A percentile compares a stretch with the other conserved stretches of the same genome.
These are phyloP conservation scores for Pelargonium exstipulatum DNA, from an alignment of 441 rosid genomes.

Conservation along the genomic window DNA sequence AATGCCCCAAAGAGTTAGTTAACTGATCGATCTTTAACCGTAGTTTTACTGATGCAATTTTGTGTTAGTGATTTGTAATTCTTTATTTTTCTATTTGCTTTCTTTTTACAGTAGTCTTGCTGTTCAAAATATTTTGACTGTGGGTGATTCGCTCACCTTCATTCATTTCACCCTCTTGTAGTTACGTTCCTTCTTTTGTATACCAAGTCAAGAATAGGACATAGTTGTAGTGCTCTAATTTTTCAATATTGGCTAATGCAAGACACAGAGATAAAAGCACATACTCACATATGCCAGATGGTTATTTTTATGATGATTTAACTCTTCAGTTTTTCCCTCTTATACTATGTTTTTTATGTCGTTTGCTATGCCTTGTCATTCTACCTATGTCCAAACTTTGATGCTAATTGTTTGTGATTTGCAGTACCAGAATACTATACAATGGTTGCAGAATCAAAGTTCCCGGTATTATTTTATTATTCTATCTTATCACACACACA, in stretches of 20 bases:
- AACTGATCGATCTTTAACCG: conserved; percentile 5
- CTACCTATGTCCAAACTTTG: neutral
- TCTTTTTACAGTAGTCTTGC: neutral
- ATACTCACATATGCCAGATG: neutral
- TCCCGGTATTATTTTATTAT: conserved; percentile 46
- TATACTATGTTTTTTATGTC: too few relatives aligned
- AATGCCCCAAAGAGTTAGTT: conserved; percentile 73
- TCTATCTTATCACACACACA: neutral
- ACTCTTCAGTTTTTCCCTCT: neutral
- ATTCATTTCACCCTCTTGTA: neutral
- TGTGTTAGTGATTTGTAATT: neutral
- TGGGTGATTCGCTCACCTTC: neutral
- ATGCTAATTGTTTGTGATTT: conserved; percentile 28
- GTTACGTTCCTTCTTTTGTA: neutral
- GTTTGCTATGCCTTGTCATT: neutral
- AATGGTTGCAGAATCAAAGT: conserved; percentile 68
- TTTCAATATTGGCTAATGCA: neutral
- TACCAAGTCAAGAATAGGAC: neutral
- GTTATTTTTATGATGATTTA: neutral
- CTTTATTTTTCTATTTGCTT: neutral
- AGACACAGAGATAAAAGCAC: neutral
- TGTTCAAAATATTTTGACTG: too few relatives aligned
- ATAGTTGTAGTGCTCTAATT: neutral
- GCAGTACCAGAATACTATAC: conserved; percentile 72
- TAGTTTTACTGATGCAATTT: neutral